A percentile compares a stretch with the other conserved stretches of the same genome.
These are phyloP conservation scores for Ambispora gerdemannii DNA, from an alignment of 192 early-diverging fungal genomes.

Conservation along the genomic window DNA sequence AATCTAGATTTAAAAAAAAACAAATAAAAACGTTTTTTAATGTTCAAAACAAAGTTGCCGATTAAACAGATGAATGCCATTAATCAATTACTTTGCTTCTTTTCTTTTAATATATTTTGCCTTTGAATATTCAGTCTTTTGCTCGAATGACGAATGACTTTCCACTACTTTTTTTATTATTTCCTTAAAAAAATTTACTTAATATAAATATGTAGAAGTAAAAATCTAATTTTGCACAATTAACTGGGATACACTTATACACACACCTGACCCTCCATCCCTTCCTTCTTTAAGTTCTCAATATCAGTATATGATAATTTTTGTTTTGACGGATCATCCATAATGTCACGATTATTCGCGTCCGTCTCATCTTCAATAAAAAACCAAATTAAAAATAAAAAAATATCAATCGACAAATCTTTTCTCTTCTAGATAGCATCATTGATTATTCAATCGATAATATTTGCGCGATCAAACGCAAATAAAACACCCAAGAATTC, in stretches of 20 bases:
- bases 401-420: neutral
- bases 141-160: conserved; percentile 80
- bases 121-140: conserved; percentile 94
- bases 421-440: no score
- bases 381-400: neutral
- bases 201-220: no score
- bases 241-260: neutral
- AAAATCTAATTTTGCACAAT: no score
- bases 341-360: conserved; percentile 80
- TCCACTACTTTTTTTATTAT: conserved; percentile 79
- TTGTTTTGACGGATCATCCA: conserved; percentile 72
- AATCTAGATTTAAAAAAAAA: conserved; percentile 50
- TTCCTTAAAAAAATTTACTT: conserved; percentile 48
- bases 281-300: conserved; percentile 72
- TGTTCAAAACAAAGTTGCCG: neutral
- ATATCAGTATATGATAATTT: conserved; percentile 81
- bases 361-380: conserved; percentile 57
- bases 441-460: no score
- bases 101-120: conserved; percentile 92
- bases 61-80: no score
- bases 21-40: neutral
- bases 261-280: conserved; percentile 60
- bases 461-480: no score
- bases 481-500: no score
- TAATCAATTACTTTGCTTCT: conserved; percentile 61